Evolutionary conservation across 805 yeast genomes (phyloP).

Genomic region (Metschnikowia cerradonensis): DNA sequence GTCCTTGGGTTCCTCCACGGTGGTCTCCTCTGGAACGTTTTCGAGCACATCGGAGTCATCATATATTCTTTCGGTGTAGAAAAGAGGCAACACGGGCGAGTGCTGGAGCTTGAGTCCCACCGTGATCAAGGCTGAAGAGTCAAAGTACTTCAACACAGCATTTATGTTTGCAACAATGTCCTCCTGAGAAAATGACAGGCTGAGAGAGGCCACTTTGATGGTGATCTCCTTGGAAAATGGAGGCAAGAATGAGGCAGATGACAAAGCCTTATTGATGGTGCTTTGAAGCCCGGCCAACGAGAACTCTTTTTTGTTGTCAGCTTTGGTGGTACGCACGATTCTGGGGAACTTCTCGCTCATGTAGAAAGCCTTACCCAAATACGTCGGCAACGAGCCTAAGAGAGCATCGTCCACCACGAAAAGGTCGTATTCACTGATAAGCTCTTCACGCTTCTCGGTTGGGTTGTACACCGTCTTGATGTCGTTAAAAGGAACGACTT

Average conservation of each 20-base stretch:
- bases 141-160: slow-evolving; percentile 49
- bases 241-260: slow-evolving; percentile 57
- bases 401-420: slow-evolving; percentile 84
- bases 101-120: slow-evolving; percentile 60
- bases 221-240: slow-evolving; percentile 71
- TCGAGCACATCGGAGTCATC: slow-evolving; percentile 44
- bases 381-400: slow-evolving; percentile 72
- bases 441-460: slow-evolving; percentile 82
- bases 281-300: slow-evolving; percentile 49
- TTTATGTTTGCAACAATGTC: slow-evolving; percentile 59
- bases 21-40: slow-evolving; percentile 25
- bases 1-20: slow-evolving; percentile 18
- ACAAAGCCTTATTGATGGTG: slow-evolving; percentile 55
- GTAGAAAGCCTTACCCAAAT: slow-evolving; percentile 78
- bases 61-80: slow-evolving; percentile 55
- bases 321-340: slow-evolving; percentile 48
- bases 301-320: slow-evolving; percentile 36
- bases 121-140: slow-evolving; percentile 46
- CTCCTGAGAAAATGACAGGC: slow-evolving; percentile 34
- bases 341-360: slow-evolving; percentile 58
- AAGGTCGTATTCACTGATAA: slow-evolving; percentile 63
- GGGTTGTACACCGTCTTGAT: slow-evolving; percentile 82
- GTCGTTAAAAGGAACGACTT: slow-evolving; percentile 67
- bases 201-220: slow-evolving; percentile 61
- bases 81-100: slow-evolving; percentile 86